Evolutionary conservation across 768 basidiomycete genomes (phyloP).

Genomic region (Podaxis mareebaensis): DNA sequence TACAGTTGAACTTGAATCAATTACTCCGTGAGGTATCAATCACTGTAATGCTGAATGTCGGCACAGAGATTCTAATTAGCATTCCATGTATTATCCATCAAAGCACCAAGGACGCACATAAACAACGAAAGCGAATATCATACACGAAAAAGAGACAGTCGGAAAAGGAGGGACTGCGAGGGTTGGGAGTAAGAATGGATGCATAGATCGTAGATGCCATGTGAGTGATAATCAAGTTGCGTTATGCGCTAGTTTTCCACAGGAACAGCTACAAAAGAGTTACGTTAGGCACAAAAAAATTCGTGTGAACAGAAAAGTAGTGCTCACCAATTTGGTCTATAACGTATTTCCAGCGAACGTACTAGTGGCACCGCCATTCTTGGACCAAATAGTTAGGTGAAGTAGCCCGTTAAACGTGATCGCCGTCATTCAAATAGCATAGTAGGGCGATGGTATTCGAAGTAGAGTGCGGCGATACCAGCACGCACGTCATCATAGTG

Average conservation of each 20-base stretch:
- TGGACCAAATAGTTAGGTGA: background rate
- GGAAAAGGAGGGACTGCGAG: background rate
- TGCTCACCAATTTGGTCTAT: constrained; percentile 10
- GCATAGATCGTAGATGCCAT: background rate
- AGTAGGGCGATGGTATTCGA: background rate
- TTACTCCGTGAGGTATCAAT: background rate
- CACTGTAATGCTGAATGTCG: background rate
- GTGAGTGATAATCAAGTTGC: background rate
- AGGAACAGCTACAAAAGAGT: background rate
- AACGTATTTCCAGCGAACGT: background rate
- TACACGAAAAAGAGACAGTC: background rate
- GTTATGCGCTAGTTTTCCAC: background rate
- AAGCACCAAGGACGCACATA: background rate
- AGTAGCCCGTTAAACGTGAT: background rate
- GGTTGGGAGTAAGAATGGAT: background rate
- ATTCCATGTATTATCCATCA: constrained; percentile 13
- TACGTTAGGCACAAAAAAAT: background rate
- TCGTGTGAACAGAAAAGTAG: background rate
- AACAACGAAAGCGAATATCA: constrained; percentile 3
- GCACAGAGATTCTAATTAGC: background rate
- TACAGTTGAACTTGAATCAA: constrained; percentile 23
- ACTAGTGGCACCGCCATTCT: background rate
- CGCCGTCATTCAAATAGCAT: background rate
- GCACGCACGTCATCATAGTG: background rate
- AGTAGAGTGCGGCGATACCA: constrained; percentile 5